phyloP scores from a whole-genome alignment of 1,139 yeast genomes.

The Scheffersomyces segobiensis region DNA sequence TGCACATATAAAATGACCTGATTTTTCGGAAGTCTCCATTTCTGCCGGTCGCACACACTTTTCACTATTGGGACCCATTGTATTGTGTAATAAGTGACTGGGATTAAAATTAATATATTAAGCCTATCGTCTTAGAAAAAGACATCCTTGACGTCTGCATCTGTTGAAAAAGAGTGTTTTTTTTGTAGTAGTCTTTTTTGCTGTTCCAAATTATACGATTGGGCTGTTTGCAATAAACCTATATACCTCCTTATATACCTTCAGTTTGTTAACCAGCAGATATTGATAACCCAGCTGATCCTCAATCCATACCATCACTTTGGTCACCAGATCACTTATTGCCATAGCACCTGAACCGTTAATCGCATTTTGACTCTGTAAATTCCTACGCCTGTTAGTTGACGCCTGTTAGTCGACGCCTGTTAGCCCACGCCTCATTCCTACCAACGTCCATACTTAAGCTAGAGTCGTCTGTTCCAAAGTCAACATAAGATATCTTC shows the following conservation, averaged over 20 bases:
- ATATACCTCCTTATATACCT: background rate
- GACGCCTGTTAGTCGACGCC: no score
- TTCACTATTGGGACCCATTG: background rate
- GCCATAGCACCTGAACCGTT: background rate
- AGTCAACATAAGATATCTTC: background rate
- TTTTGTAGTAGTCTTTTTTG: background rate
- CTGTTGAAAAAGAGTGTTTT: background rate
- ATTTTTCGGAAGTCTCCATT: slow-evolving; percentile 4
- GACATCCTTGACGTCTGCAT: background rate
- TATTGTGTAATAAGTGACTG: background rate
- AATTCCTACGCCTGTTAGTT: background rate
- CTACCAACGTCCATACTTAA: background rate
- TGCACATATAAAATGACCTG: slow-evolving; percentile 13
- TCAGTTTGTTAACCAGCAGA: background rate
- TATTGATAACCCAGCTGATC: background rate
- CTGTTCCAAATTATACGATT: background rate
- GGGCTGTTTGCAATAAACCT: background rate
- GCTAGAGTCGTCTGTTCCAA: background rate
- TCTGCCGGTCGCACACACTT: background rate
- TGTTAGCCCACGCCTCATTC: background rate
- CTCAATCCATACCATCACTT: background rate
- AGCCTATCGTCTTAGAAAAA: background rate
- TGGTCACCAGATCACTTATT: background rate
- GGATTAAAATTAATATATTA: background rate
- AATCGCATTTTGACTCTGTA: background rate